phyloP scores from a whole-genome alignment of 2,329 filamentous ascomycete genomes.

The Neocucurbitaria cava region DNA sequence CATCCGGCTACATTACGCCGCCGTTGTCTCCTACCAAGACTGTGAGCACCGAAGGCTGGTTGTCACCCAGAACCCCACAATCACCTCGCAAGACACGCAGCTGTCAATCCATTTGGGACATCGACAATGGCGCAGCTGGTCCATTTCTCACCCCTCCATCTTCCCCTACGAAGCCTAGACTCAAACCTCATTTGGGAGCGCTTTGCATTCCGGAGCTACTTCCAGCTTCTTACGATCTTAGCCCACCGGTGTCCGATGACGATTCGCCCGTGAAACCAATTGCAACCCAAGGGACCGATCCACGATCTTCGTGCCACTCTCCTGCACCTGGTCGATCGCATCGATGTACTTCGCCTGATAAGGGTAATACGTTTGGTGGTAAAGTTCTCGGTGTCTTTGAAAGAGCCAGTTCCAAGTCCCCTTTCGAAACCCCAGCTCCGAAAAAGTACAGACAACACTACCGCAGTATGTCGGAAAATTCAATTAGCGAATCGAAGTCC shows the following conservation, averaged over 20 bases:
- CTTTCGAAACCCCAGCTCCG: background rate
- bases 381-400: background rate
- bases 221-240: slow-evolving; percentile 7
- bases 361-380: background rate
- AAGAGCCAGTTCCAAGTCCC: background rate
- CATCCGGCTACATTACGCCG: slow-evolving; percentile 35
- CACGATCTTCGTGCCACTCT: slow-evolving; percentile 1
- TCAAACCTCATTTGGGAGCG: slow-evolving; percentile 15
- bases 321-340: slow-evolving; percentile 10
- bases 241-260: slow-evolving; percentile 8
- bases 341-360: slow-evolving; percentile 13
- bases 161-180: slow-evolving; percentile 34
- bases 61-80: slow-evolving; percentile 37
- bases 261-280: slow-evolving; percentile 18
- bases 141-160: slow-evolving; percentile 23
- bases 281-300: background rate
- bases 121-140: slow-evolving; percentile 11
- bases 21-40: slow-evolving; percentile 46
- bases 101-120: slow-evolving; percentile 30
- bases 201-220: slow-evolving; percentile 23
- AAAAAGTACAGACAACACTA: slow-evolving; percentile 2
- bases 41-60: slow-evolving; percentile 40
- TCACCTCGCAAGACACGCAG: slow-evolving; percentile 41
- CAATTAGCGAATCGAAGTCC: slow-evolving; percentile 1
- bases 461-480: slow-evolving; percentile 14